These are phyloP conservation scores for Castanospermum australe DNA, from an alignment of 306 rosid genomes.

Conservation along the genomic window DNA sequence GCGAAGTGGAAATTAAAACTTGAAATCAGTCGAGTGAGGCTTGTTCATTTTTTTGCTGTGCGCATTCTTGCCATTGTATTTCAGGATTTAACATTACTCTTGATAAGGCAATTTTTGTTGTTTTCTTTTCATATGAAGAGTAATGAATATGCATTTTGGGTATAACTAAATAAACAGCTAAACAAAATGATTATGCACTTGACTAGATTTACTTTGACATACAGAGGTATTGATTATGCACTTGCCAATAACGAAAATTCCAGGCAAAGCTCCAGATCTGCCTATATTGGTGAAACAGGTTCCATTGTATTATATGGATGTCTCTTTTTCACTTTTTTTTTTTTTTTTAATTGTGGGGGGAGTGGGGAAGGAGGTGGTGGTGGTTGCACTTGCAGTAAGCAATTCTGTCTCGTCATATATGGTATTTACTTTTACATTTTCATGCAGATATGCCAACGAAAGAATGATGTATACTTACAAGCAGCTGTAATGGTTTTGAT, in stretches of 20 bases:
- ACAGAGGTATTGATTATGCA: constrained; percentile 82
- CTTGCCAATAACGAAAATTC: constrained; percentile 59
- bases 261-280: constrained; percentile 37
- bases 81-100: neutral
- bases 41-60: neutral
- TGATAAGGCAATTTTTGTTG: too few species aligned
- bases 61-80: neutral
- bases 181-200: neutral
- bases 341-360: neutral
- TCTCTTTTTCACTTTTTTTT: neutral
- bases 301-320: neutral
- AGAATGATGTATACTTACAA: constrained; percentile 24
- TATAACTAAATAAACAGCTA: neutral
- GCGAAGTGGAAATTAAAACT: neutral
- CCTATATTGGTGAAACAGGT: constrained; percentile 72
- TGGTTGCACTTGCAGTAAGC: too few species aligned
- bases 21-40: neutral
- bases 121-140: too few species aligned
- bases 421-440: constrained; percentile 4
- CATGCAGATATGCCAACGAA: constrained; percentile 55
- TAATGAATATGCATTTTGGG: neutral
- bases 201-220: constrained; percentile 33
- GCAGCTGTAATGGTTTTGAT: constrained; percentile 76
- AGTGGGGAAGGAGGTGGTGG: neutral
- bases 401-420: neutral